Evolutionary conservation across 2,329 filamentous ascomycete species (phyloP).

Genomic region (Emmonsia crescens): DNA sequence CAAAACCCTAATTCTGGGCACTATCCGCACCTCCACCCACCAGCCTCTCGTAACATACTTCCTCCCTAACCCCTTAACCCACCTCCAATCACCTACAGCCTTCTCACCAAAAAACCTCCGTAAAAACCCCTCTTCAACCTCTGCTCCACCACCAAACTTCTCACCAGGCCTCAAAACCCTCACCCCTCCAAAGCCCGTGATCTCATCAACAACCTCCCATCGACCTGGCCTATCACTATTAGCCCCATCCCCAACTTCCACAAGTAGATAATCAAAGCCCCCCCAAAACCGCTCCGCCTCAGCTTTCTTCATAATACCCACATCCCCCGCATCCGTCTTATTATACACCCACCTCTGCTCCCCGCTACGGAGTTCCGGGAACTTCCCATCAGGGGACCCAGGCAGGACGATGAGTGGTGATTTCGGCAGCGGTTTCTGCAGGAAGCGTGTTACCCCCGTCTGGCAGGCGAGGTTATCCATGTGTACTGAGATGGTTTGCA

Average conservation of each 20-base stretch:
- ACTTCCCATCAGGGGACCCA: constrained; percentile 15
- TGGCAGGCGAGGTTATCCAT: constrained; percentile 53
- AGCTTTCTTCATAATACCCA: constrained; percentile 36
- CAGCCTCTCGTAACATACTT: constrained; percentile 35
- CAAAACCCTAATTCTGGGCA: constrained; percentile 44
- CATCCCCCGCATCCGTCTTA: constrained; percentile 45
- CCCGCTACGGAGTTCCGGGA: constrained; percentile 12
- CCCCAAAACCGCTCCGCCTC: constrained; percentile 46
- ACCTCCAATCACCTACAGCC: constrained; percentile 21
- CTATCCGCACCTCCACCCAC: constrained; percentile 46
- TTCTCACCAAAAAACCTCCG: constrained; percentile 24
- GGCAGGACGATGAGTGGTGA: constrained; percentile 13
- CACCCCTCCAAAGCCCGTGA: constrained; percentile 43
- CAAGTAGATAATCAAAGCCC: constrained; percentile 47
- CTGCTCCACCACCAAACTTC: constrained; percentile 10
- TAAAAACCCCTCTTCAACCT: constrained; percentile 27
- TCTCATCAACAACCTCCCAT: constrained; percentile 43
- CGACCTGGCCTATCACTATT: constrained; percentile 22
- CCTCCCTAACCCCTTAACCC: constrained; percentile 18
- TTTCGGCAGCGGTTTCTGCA: constrained; percentile 31
- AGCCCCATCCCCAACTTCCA: constrained; percentile 30
- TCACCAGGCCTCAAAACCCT: constrained; percentile 37
- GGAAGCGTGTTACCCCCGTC: constrained; percentile 52
- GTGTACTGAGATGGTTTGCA: constrained; percentile 33
- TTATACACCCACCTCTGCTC: constrained; percentile 44